A percentile compares a stretch with the other conserved stretches of the same genome.
Evolutionary conservation across 148 eudicot genomes (phyloP).

Genomic region (Euryodendron excelsum): DNA sequence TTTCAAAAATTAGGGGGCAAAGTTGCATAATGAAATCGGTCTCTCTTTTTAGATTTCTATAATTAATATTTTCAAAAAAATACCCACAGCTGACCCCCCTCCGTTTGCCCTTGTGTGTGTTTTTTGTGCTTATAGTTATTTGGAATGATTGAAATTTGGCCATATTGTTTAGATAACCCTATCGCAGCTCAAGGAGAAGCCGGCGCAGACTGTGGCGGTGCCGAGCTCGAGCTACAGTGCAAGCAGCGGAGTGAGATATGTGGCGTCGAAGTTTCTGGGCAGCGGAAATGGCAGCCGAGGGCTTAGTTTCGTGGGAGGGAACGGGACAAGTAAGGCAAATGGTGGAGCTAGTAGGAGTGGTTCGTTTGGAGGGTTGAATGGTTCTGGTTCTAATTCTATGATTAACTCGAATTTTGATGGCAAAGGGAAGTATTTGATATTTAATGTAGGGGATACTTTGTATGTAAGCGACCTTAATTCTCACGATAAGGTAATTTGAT

Average conservation of each 20-base stretch:
- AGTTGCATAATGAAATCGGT: too few relatives aligned
- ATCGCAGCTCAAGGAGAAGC: slow-evolving; percentile 39
- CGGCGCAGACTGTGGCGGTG: slow-evolving; percentile 13
- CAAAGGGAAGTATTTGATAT: slow-evolving; percentile 35
- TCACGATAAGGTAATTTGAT: slow-evolving; percentile 33
- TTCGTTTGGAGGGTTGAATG: slow-evolving; percentile 23
- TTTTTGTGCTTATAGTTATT: neutral
- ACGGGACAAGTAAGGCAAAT: slow-evolving; percentile 27
- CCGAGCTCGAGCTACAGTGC: slow-evolving; percentile 30
- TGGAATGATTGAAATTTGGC: neutral
- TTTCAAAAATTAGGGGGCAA: too few relatives aligned
- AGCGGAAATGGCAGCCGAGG: slow-evolving; percentile 33
- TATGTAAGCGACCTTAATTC: slow-evolving; percentile 34
- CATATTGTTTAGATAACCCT: slow-evolving; percentile 28
- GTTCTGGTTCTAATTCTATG: slow-evolving; percentile 17
- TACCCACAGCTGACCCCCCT: too few relatives aligned
- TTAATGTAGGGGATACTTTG: slow-evolving; percentile 35
- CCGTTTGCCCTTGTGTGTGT: too few relatives aligned
- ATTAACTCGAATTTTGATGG: slow-evolving; percentile 32
- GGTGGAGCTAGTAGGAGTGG: slow-evolving; percentile 28
- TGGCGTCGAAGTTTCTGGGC: slow-evolving; percentile 31
- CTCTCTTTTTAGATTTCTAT: too few relatives aligned
- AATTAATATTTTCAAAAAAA: too few relatives aligned
- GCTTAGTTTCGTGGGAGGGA: slow-evolving; percentile 35
- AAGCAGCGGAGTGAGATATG: slow-evolving; percentile 38